Conservation (phyloP, 176 grass and related monocot genomes). For the Hordeum marinum region DNA sequence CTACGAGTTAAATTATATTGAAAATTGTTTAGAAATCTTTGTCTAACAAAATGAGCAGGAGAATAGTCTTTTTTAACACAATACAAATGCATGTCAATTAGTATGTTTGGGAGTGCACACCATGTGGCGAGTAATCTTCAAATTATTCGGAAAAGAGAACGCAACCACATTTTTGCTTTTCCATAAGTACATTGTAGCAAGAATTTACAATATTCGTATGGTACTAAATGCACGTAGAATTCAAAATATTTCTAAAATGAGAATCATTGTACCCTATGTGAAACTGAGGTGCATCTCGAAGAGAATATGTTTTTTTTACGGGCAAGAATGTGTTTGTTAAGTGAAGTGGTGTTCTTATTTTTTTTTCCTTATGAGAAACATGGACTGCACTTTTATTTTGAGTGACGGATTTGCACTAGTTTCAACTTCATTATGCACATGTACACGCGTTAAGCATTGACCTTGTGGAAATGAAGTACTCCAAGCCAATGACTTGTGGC, state of each 20-base stretch:
- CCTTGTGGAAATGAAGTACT: not conserved
- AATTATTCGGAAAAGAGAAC: not conserved
- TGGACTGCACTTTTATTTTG: not conserved
- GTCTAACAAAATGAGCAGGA: not conserved
- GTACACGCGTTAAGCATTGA: slow-evolving; percentile 13
- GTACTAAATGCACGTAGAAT: not conserved
- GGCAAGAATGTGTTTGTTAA: not conserved
- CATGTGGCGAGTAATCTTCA: too few species aligned
- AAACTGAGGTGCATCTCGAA: not conserved
- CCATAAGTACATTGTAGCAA: not conserved
- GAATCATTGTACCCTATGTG: not conserved
- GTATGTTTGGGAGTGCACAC: not conserved
- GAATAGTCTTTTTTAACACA: too few species aligned
- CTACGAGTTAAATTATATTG: not conserved
- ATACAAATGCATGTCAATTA: not conserved
- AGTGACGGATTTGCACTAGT: too few species aligned
- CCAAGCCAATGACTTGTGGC: not conserved
- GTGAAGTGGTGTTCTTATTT: not conserved
- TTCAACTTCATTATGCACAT: not conserved
- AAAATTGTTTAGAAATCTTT: not conserved
- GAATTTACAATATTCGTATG: not conserved
- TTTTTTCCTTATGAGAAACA: not conserved
- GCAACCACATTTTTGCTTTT: not conserved
- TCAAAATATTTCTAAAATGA: not conserved
- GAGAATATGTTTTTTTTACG: not conserved